Evolutionary conservation across 169 alveolate species (phyloP), one percentile per base, ranked within the genome.

Genomic region (Ichthyophthirius multifiliis): DNA sequence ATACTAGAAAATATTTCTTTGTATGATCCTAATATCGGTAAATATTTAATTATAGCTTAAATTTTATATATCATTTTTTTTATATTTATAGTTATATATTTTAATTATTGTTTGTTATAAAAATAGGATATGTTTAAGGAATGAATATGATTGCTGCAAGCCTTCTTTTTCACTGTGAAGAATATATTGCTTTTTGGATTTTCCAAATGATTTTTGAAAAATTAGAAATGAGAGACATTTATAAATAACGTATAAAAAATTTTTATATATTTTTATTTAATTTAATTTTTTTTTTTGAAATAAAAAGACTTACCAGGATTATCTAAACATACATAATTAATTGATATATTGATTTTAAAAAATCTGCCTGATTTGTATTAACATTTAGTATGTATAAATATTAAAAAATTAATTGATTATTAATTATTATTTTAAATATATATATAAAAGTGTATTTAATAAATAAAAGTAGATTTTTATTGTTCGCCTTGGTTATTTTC

Each of bases 401-500:
- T n/a, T n/a, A n/a, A n/a, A n/a, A n/a, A n/a, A n/a, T n/a, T n/a
- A n/a, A n/a, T n/a, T n/a, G n/a, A n/a, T n/a, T n/a, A n/a, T n/a
- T n/a, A n/a, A n/a, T n/a, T n/a, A n/a, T n/a, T n/a, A n/a, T n/a
- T n/a, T n/a, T n/a, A n/a, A n/a, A n/a, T n/a, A n/a, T n/a, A n/a
- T n/a, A n/a, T n/a, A n/a, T n/a, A 55, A 20, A 27, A 55, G 71
- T 55, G 71, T 23, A 9, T 27, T 27, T 7, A 55, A 9, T 27
- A 16, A 55, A 67, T 67, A 16, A 39, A 32, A 5, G 20, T 41
- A 18, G 77, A 67, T 5, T 37, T 67, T 47, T 67, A 18, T 39
- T 31, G 23, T 15, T 13, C 77, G n/a, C 77, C 77, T 16, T 67
- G 77, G 77, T n/a, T 67, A 18, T 67, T 67, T 39, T 67, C 77